These are phyloP conservation scores for Arthrinium puccinioides DNA, from an alignment of 2,329 filamentous ascomycete genomes.

Conservation along the genomic window DNA sequence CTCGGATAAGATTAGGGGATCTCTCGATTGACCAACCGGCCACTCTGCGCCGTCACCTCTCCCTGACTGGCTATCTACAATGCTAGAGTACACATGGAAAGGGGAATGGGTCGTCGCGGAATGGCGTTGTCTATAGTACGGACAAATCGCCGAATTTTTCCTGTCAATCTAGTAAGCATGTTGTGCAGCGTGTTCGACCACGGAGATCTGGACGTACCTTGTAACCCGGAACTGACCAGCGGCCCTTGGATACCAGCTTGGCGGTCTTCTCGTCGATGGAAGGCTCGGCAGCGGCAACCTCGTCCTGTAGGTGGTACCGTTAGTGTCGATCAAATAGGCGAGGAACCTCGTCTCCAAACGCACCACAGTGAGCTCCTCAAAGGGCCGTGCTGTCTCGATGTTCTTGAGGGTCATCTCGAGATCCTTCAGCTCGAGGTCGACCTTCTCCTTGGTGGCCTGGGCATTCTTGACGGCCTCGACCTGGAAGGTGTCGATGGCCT, in stretches of 20 bases:
- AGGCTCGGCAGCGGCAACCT: conserved; percentile 86
- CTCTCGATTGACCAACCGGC: conserved; percentile 4
- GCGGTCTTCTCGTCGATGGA: conserved; percentile 96
- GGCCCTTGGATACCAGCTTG: conserved; percentile 92
- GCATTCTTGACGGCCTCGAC: conserved; percentile 94
- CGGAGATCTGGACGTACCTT: conserved; percentile 63
- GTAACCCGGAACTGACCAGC: conserved; percentile 98
- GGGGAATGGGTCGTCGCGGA: conserved; percentile 27
- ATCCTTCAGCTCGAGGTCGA: conserved; percentile 90
- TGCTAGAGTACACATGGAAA: conserved; percentile 61
- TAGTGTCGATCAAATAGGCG: conserved; percentile 7
- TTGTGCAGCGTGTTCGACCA: no score
- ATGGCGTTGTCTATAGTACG: conserved; percentile 66
- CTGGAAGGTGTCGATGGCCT: conserved; percentile 98
- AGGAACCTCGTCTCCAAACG: conserved; percentile 33
- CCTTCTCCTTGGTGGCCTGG: conserved; percentile 91
- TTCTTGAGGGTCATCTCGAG: conserved; percentile 92
- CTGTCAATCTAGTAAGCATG: conserved; percentile 52
- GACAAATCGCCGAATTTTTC: conserved; percentile 99
- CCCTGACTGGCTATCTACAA: conserved; percentile 51
- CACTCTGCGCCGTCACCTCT: conserved; percentile 2
- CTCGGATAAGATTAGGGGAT: conserved; percentile 1
- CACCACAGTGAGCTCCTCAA: conserved; percentile 96
- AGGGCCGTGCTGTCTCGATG: conserved; percentile 91
- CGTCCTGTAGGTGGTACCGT: conserved; percentile 63